Percentiles rank a stretch among this genome's conserved stretches.
phyloP scores from a whole-genome alignment of 2,329 filamentous ascomycete genomes.

The Nakataea oryzae region DNA sequence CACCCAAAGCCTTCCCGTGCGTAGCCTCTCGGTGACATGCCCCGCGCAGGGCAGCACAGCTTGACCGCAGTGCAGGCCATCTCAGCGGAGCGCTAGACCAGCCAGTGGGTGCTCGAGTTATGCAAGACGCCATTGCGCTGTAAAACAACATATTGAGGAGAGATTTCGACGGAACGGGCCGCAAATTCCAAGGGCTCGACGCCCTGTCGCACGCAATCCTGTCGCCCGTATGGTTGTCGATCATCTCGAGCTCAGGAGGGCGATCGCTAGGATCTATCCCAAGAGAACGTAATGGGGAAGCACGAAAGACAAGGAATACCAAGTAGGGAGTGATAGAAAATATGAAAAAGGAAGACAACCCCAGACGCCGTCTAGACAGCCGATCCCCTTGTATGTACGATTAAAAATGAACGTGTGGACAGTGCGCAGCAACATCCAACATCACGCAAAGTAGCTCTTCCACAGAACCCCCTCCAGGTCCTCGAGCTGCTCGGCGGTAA shows the following conservation, averaged over 20 bases:
- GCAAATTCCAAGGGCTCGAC: neutral
- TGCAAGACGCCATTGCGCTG: neutral
- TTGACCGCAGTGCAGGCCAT: too few relatives aligned
- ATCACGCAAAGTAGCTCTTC: conserved; percentile 97
- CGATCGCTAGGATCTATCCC: neutral
- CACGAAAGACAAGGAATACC: too few relatives aligned
- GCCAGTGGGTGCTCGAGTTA: neutral
- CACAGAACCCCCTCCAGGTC: conserved; percentile 92
- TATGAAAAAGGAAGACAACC: neutral
- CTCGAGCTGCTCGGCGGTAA: conserved; percentile 85
- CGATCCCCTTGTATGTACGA: neutral
- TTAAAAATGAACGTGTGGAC: neutral
- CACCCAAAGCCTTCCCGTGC: too few relatives aligned
- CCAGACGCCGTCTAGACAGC: neutral
- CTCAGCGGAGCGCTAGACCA: too few relatives aligned
- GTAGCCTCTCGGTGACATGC: too few relatives aligned
- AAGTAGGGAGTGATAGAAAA: too few relatives aligned
- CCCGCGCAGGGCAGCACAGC: too few relatives aligned
- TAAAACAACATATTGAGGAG: neutral
- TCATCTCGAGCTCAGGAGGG: too few relatives aligned
- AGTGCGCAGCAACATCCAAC: neutral
- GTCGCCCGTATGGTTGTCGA: neutral
- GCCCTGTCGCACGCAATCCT: neutral
- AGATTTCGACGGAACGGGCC: neutral
- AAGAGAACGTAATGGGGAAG: too few relatives aligned